Conservation (phyloP, 148 eudicot species). For the Euryodendron excelsum region DNA sequence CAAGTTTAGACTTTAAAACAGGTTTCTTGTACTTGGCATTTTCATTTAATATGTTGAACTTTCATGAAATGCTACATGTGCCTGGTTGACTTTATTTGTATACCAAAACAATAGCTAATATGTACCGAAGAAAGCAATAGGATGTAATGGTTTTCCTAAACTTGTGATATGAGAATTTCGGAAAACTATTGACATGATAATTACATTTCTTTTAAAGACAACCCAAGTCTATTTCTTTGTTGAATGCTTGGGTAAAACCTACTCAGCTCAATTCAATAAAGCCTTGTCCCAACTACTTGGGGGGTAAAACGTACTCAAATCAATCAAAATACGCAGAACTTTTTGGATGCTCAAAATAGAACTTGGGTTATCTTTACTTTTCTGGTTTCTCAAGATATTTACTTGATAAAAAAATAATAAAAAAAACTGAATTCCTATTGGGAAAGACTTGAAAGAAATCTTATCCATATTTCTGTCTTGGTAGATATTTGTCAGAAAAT, state of each 20-base stretch:
- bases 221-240: background rate
- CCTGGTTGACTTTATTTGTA: background rate
- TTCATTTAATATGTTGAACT: background rate
- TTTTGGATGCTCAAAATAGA: background rate
- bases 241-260: background rate
- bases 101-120: background rate
- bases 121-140: background rate
- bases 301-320: background rate
- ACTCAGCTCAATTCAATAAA: background rate
- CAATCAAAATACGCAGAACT: background rate
- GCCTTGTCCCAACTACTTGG: background rate
- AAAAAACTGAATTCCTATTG: background rate
- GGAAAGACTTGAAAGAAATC: too few relatives aligned
- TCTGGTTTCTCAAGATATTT: too few relatives aligned
- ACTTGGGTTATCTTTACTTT: too few relatives aligned
- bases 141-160: background rate
- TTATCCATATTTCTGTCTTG: background rate
- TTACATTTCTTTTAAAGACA: background rate
- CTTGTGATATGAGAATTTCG: background rate
- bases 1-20: background rate
- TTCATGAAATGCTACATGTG: background rate
- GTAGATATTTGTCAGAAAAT: background rate
- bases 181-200: background rate
- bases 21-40: background rate
- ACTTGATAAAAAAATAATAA: too few relatives aligned